Base-by-base conservation (phyloP, 495 filamentous ascomycete genomes). In the Recurvomyces mirabilis region DNA sequence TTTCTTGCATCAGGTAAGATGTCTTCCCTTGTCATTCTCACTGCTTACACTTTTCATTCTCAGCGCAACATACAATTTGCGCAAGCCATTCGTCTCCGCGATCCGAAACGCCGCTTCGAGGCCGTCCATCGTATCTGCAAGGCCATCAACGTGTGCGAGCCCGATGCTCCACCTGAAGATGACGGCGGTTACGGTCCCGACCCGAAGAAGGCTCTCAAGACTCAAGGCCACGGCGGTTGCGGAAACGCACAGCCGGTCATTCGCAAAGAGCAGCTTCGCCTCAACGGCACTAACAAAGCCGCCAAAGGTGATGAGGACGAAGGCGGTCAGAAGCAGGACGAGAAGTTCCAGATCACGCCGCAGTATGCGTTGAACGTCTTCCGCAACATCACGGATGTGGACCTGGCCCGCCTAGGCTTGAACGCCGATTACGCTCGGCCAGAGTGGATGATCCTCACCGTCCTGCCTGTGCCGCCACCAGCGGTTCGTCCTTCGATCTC, bases 371-470 rank as follows among this genome's bases (percentile, higher is more conserved):
- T 93, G 36, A 81, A 82, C 52, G 78, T 95, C 56, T 84, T 99
- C 63, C 77, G 78, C 43, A 79, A 75, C 51, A 93, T 96, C 39
- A 74, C 79, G 1, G 71, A 79, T 28, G 71, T 81, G 11, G 88
- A 94, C 32, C 80, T 93, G 51, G 68, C 71, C 40, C 83, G 88
- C 52, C 81, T 98, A 64, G 91, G 91, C 32, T 63, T 96, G 55
- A 96, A 83, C 65, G 82, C 81, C 49, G 80, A 93, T 48, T 96
- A 95, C 58, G 88, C 91, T 23, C 77, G 89, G 39, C 91, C 91
- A 1, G 91, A 95, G 61, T 96, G 93, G 88, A 94, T 99, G 89
- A 77, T 96, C 49, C 71, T 98, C 43, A 93, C 88, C 0, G 87
- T 95, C 33, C 71, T 98, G 14, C 87, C 93, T 5, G 91, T 99